phyloP scores from a whole-genome alignment of 2,329 filamentous ascomycete genomes.

The Neofusicoccum parvum region DNA sequence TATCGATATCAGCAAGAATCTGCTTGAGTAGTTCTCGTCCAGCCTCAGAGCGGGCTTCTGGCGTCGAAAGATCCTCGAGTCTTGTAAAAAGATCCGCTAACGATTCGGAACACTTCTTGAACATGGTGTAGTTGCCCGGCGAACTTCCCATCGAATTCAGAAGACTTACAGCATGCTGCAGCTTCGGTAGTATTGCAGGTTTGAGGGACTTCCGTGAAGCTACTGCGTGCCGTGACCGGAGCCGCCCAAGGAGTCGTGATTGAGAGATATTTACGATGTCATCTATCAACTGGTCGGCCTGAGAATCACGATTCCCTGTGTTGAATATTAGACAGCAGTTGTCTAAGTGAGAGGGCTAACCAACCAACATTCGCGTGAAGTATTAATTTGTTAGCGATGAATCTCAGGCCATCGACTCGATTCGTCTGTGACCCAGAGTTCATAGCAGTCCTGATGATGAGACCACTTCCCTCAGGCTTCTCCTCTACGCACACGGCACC shows the following conservation, averaged over 20 bases:
- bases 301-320: no score
- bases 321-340: no score
- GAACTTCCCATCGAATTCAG: not conserved
- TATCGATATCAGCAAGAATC: not conserved
- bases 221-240: not conserved
- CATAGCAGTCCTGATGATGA: no score
- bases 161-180: not conserved
- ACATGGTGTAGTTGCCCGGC: not conserved
- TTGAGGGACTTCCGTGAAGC: not conserved
- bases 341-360: no score
- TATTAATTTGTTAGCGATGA: no score
- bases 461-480: no score
- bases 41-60: not conserved
- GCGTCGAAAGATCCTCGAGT: not conserved
- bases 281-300: no score
- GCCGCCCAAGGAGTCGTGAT: not conserved
- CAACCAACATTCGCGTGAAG: no score
- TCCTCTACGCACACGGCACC: no score
- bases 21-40: not conserved
- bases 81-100: not conserved
- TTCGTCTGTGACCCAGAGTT: no score
- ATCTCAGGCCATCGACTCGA: no score
- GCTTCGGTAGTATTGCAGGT: not conserved
- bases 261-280: not conserved
- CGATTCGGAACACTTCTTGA: not conserved